Evolutionary conservation across 495 filamentous ascomycete genomes (phyloP).

Genomic region (Daldinia loculata): DNA sequence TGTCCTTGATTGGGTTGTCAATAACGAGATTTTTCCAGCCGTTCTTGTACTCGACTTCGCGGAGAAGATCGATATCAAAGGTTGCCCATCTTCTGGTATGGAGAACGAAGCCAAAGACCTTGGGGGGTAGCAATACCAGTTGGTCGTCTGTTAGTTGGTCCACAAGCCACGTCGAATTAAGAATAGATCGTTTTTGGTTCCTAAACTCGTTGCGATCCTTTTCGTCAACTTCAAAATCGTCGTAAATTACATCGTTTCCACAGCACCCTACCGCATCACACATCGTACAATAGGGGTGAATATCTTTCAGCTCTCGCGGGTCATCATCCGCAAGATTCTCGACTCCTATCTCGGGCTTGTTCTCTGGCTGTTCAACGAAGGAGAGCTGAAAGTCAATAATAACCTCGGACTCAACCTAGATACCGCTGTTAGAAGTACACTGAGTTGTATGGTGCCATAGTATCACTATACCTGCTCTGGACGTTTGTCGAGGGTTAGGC

Average conservation of each 20-base stretch:
- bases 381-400: background rate
- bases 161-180: background rate
- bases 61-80: background rate
- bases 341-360: background rate
- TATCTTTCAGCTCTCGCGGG: background rate
- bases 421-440: background rate
- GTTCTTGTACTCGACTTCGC: background rate
- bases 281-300: background rate
- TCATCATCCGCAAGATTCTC: background rate
- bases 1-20: background rate
- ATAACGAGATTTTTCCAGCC: background rate
- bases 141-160: background rate
- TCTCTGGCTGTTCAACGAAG: background rate
- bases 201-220: background rate
- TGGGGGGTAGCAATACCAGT: background rate
- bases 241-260: background rate
- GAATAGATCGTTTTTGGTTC: background rate
- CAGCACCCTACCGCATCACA: background rate
- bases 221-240: background rate
- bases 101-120: background rate
- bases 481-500: background rate
- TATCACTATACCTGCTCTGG: background rate
- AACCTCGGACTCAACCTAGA: background rate
- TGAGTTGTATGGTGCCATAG: background rate
- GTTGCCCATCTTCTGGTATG: background rate